These are phyloP conservation scores for Vitis vinifera DNA, from an alignment of 164 flowering plant genomes.

Conservation along the genomic window ASM3070453v1 NC_081808.1:1223001-1223500, in stretches of 20 bases:
- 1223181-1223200: too few species aligned
- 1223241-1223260: constrained; percentile 53
- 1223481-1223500: too few species aligned
- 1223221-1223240: not conserved
- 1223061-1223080: constrained; percentile 83
- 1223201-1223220: not conserved
- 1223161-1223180: too few species aligned
- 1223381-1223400: not conserved
- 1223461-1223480: too few species aligned
- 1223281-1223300: constrained; percentile 82
- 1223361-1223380: not conserved
- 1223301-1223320: constrained; percentile 51
- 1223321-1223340: constrained; percentile 10
- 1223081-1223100: constrained; percentile 70
- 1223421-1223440: too few species aligned
- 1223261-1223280: constrained; percentile 93
- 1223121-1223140: not conserved
- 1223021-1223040: constrained; percentile 71
- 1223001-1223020: constrained; percentile 78
- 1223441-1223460: too few species aligned
- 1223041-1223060: constrained; percentile 81
- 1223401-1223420: too few species aligned
- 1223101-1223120: constrained; percentile 61
- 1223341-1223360: not conserved
- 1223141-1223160: not conserved